These are phyloP conservation scores for Heteromeles arbutifolia DNA, from an alignment of 306 rosid species.

Conservation along the genomic window DNA sequence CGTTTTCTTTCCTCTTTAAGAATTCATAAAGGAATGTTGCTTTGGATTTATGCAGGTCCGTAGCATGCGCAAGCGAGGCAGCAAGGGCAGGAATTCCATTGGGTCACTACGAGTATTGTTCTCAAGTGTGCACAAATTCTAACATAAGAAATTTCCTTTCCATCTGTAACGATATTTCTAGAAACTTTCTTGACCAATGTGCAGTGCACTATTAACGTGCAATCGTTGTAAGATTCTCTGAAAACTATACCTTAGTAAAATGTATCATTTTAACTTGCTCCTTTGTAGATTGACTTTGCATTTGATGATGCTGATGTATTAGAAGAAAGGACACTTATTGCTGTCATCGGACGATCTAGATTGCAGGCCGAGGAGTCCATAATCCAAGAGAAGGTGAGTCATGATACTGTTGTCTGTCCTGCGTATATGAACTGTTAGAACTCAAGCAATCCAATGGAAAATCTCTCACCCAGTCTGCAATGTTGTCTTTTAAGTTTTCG, in stretches of 20 bases:
- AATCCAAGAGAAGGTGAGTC: slow-evolving; percentile 64
- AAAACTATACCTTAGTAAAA: slow-evolving; percentile 1
- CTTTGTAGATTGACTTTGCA: slow-evolving; percentile 82
- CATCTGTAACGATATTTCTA: not conserved
- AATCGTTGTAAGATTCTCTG: not conserved
- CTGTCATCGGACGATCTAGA: slow-evolving; percentile 64
- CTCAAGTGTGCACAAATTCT: slow-evolving; percentile 24
- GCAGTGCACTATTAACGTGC: slow-evolving; percentile 5
- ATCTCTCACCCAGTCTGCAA: not conserved
- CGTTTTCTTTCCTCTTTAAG: not conserved
- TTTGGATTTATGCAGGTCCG: slow-evolving; percentile 23
- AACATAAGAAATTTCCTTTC: not conserved
- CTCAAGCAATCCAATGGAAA: not conserved
- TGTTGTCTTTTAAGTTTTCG: not conserved
- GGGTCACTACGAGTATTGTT: slow-evolving; percentile 23
- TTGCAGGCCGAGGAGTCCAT: slow-evolving; percentile 60
- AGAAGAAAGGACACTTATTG: slow-evolving; percentile 71
- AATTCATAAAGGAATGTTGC: not conserved
- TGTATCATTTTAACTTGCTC: slow-evolving; percentile 35
- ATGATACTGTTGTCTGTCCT: not conserved
- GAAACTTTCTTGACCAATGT: not conserved
- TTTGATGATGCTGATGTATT: slow-evolving; percentile 86
- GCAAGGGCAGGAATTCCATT: slow-evolving; percentile 46
- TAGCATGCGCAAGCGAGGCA: slow-evolving; percentile 36
- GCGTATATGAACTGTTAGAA: not conserved